These are phyloP conservation scores for Rhizoclosmatium sp. DNA, from an alignment of 192 early-diverging fungal species.

Conservation along the genomic window DNA sequence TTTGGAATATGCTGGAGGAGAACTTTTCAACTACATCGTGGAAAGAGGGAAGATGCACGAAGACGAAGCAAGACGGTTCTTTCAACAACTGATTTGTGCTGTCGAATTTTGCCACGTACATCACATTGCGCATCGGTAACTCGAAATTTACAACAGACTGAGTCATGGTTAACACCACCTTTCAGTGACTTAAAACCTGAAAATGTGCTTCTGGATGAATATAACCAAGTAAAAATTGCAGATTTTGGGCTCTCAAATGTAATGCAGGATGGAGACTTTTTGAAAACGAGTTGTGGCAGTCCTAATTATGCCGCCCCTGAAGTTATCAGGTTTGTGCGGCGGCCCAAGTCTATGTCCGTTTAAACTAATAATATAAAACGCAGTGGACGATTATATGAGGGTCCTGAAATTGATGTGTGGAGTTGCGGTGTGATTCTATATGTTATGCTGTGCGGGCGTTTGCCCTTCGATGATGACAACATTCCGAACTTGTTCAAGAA, in stretches of 20 bases:
- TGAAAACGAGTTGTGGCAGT: conserved; percentile 56
- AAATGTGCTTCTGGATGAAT: conserved; percentile 63
- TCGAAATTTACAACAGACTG: neutral
- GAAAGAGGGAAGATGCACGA: conserved; percentile 71
- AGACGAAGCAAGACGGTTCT: conserved; percentile 59
- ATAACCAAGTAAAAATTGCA: conserved; percentile 65
- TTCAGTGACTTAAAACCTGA: conserved; percentile 66
- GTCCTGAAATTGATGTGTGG: conserved; percentile 99
- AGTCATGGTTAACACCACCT: neutral
- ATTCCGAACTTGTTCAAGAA: conserved; percentile 85
- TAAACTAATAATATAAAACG: neutral
- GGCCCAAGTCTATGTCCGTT: neutral
- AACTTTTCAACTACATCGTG: conserved; percentile 97
- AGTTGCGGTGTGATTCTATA: conserved; percentile 96
- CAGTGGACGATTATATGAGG: conserved; percentile 78
- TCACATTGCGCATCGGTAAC: conserved; percentile 61
- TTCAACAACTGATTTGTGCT: conserved; percentile 65
- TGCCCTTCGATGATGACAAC: conserved; percentile 98
- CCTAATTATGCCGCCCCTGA: conserved; percentile 71
- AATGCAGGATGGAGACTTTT: conserved; percentile 61
- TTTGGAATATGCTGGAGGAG: conserved; percentile 94
- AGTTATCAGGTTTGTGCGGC: conserved; percentile 68
- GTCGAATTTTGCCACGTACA: conserved; percentile 68
- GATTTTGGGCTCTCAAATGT: conserved; percentile 69
- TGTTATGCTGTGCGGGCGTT: conserved; percentile 93